Conservation (phyloP, 2,329 filamentous ascomycete genomes). For the Aspergillus amoenus region DNA sequence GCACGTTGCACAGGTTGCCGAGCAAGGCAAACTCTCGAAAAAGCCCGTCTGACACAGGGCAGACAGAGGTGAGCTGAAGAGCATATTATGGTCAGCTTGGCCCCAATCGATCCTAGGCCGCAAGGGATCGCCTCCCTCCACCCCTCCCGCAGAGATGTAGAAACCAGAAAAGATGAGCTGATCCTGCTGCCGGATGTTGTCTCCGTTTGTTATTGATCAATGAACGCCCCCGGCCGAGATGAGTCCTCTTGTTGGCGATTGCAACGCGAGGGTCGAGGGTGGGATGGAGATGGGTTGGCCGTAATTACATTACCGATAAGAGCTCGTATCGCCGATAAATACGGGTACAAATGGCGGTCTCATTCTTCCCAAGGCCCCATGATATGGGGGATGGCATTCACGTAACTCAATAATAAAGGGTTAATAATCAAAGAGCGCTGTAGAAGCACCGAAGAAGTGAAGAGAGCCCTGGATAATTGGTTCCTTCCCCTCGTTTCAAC, state of each 20-base stretch:
- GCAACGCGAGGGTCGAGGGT: not conserved
- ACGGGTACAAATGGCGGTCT: not conserved
- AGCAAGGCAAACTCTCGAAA: slow-evolving; percentile 1
- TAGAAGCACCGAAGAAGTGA: not conserved
- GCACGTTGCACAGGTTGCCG: slow-evolving; percentile 3
- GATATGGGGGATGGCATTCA: not conserved
- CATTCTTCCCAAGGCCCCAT: not conserved
- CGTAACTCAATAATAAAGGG: not conserved
- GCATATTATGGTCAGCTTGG: not conserved
- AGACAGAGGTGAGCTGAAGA: slow-evolving; percentile 6
- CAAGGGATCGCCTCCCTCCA: not conserved
- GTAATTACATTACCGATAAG: slow-evolving; percentile 8
- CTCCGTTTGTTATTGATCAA: not conserved
- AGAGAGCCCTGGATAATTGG: not conserved
- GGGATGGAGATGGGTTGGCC: not conserved
- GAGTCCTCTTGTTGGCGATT: not conserved
- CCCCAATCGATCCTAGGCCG: slow-evolving; percentile 4
- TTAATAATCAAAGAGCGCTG: not conserved
- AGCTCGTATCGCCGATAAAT: not conserved
- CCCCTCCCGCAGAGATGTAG: not conserved
- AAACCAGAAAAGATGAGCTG: not conserved
- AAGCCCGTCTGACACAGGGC: not conserved
- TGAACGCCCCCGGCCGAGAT: not conserved
- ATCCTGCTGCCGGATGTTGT: not conserved
- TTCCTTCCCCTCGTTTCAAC: slow-evolving; percentile 7